Conservation (phyloP, 108 stramenopile species). For the Pseudonitzschia delicatissima region DNA sequence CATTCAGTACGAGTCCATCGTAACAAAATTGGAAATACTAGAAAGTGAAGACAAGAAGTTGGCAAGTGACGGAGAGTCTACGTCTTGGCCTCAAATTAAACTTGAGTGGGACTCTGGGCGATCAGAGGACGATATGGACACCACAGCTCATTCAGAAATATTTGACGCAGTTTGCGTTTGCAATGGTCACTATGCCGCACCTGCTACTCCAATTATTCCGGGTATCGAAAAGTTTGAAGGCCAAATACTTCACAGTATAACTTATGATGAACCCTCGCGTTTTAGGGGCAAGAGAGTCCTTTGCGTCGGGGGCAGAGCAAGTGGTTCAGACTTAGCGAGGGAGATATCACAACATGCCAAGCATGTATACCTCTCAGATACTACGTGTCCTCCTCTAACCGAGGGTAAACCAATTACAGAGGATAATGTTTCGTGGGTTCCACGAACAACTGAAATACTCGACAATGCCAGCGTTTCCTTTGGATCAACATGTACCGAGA, state of each 20-base stretch:
- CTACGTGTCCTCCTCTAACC: constrained; percentile 32
- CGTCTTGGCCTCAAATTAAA: constrained; percentile 40
- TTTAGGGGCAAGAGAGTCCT: constrained; percentile 70
- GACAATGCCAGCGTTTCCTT: constrained; percentile 52
- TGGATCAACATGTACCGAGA: constrained; percentile 20
- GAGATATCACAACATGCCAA: constrained; percentile 70
- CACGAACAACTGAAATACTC: constrained; percentile 51
- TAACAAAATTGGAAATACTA: constrained; percentile 56
- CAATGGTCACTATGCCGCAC: constrained; percentile 88
- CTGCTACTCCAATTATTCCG: constrained; percentile 51
- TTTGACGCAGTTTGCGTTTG: constrained; percentile 88
- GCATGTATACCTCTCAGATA: constrained; percentile 78
- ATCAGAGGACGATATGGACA: not conserved
- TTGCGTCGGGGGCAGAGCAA: constrained; percentile 86
- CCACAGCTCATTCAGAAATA: constrained; percentile 29
- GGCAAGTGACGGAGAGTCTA: constrained; percentile 6
- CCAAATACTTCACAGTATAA: constrained; percentile 70
- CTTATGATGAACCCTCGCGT: constrained; percentile 74
- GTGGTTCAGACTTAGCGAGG: constrained; percentile 86
- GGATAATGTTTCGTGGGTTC: constrained; percentile 63
- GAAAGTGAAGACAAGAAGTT: not conserved
- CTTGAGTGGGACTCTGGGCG: constrained; percentile 22
- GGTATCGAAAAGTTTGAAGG: constrained; percentile 56
- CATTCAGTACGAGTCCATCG: constrained; percentile 50
- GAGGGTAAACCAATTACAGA: constrained; percentile 26